These are phyloP conservation scores for Penicillium vulpinum DNA, from an alignment of 2,329 filamentous ascomycete species.

Conservation along the genomic window DNA sequence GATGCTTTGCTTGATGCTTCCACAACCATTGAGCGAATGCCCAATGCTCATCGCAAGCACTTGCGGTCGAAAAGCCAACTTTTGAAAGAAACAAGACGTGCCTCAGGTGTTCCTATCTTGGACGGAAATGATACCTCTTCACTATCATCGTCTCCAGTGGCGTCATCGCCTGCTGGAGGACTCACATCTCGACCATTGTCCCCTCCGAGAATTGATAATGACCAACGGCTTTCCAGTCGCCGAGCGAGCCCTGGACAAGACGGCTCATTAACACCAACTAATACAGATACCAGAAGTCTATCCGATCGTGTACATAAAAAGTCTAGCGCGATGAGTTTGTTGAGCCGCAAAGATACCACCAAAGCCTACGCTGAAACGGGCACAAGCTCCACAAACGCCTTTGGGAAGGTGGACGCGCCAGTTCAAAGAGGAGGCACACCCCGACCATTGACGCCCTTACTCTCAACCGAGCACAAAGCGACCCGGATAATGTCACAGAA, in stretches of 20 bases:
- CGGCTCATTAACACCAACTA: conserved; percentile 32
- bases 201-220: conserved; percentile 35
- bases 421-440: conserved; percentile 39
- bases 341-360: conserved; percentile 57
- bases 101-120: neutral
- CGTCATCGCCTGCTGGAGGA: conserved; percentile 38
- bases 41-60: conserved; percentile 50
- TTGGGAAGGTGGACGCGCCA: conserved; percentile 63
- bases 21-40: conserved; percentile 72
- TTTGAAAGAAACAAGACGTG: conserved; percentile 32
- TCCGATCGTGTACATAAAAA: conserved; percentile 40
- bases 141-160: conserved; percentile 35
- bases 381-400: conserved; percentile 63
- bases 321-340: conserved; percentile 60
- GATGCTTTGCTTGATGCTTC: conserved; percentile 91
- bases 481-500: conserved; percentile 38
- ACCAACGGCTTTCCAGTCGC: conserved; percentile 31
- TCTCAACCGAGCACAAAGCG: conserved; percentile 36
- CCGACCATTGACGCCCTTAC: conserved; percentile 39
- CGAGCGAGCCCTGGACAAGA: conserved; percentile 30
- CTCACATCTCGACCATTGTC: conserved; percentile 36
- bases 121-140: conserved; percentile 27
- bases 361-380: conserved; percentile 67
- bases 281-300: conserved; percentile 34
- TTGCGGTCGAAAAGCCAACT: conserved; percentile 43